Percentiles rank a stretch among this genome's conserved stretches.
Conservation (phyloP, 805 yeast genomes). For the Maudiozyma serrabonitensis region DNA sequence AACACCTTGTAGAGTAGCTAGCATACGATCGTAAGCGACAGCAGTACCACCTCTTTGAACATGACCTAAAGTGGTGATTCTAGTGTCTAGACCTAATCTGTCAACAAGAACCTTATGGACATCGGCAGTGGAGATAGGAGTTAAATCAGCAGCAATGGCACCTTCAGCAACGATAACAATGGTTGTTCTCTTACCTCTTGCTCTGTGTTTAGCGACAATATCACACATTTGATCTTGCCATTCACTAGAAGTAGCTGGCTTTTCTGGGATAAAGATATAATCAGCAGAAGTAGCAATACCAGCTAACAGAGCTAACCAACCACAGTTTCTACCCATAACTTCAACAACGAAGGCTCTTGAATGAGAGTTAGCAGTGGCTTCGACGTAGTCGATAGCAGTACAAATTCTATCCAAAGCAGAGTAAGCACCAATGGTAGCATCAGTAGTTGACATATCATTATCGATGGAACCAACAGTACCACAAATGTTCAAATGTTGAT, state of each 20-base stretch:
- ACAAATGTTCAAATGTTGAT: slow-evolving; percentile 53
- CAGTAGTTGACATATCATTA: slow-evolving; percentile 78
- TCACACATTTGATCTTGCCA: slow-evolving; percentile 64
- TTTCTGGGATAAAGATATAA: slow-evolving; percentile 71
- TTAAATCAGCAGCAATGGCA: slow-evolving; percentile 60
- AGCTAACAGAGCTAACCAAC: slow-evolving; percentile 78
- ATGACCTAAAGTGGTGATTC: slow-evolving; percentile 71
- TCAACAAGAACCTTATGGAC: slow-evolving; percentile 58
- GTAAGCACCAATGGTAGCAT: slow-evolving; percentile 73
- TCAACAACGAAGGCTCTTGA: slow-evolving; percentile 77
- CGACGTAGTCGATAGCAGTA: slow-evolving; percentile 65
- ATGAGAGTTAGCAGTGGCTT: slow-evolving; percentile 76
- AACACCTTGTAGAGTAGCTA: slow-evolving; percentile 74
- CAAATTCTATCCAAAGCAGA: slow-evolving; percentile 70
- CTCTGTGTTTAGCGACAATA: slow-evolving; percentile 54
- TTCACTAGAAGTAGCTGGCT: slow-evolving; percentile 51
- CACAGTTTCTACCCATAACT: slow-evolving; percentile 87
- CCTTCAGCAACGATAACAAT: slow-evolving; percentile 80
- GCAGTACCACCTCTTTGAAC: slow-evolving; percentile 82
- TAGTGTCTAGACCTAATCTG: slow-evolving; percentile 61
- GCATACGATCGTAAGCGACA: slow-evolving; percentile 59
- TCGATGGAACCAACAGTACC: slow-evolving; percentile 80
- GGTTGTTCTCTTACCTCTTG: slow-evolving; percentile 66
- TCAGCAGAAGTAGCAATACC: slow-evolving; percentile 77
- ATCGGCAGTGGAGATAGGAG: slow-evolving; percentile 55